Evolutionary conservation across 441 rosid species (phyloP).

Genomic region (Jatropha multifida): DNA sequence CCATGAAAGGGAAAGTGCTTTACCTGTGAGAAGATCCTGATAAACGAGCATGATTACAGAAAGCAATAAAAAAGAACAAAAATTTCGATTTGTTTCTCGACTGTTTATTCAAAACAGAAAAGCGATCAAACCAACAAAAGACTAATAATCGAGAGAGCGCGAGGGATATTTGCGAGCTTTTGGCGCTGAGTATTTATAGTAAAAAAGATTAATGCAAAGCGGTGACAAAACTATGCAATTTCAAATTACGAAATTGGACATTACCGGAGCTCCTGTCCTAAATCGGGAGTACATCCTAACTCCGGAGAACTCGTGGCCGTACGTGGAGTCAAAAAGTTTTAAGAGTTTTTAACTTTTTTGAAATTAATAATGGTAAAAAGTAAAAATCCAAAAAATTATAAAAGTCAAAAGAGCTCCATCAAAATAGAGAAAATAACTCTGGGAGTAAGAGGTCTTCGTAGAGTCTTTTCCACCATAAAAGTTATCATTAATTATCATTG

Average conservation of each 20-base stretch:
- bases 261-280: neutral
- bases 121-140: neutral
- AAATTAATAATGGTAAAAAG: too few species aligned
- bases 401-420: too few species aligned
- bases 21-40: conserved; percentile 68
- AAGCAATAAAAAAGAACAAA: neutral
- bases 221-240: neutral
- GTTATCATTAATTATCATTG: too few species aligned
- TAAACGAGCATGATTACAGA: conserved; percentile 59
- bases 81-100: neutral
- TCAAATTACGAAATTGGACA: neutral
- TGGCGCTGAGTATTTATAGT: conserved; percentile 33
- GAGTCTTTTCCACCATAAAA: too few species aligned
- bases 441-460: too few species aligned
- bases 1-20: neutral
- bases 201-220: neutral
- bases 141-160: neutral
- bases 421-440: too few species aligned
- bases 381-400: too few species aligned
- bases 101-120: neutral
- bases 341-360: too few species aligned
- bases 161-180: neutral
- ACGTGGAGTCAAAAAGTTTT: too few species aligned
- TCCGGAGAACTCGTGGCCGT: too few species aligned
- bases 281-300: too few species aligned